Base-by-base conservation (phyloP, 2,329 filamentous ascomycete species). In the Colletotrichum lini region DNA sequence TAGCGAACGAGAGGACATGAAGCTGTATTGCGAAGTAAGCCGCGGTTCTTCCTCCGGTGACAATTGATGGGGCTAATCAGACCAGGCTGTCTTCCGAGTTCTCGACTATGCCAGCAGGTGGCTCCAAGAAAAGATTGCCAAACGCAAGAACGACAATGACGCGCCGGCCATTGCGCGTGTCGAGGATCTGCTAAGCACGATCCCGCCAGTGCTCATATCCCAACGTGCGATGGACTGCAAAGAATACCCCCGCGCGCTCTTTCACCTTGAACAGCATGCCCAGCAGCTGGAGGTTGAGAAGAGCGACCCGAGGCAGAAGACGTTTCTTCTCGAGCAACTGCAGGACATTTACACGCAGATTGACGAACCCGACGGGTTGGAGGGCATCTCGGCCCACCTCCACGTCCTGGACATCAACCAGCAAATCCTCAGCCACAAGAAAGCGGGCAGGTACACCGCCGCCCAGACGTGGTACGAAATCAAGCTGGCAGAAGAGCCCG, bases 391-490 rank as follows among this genome's bases (percentile, higher is more conserved):
- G 1, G 91, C 94, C 23, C 93, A 96, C 79, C 85, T 98, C 3
- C 92, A 93, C 70, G 90, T 95, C 13, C 85, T 98, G n/a, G 94
- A 97, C 74, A 92, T 98, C 60, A 93, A 98, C 72, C 96, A 98
- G 79, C 95, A 98, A 79, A 93, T 98, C 42, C 86, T 98, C 66
- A 94, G 97, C 76, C 95, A 99, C 82, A 91, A 93, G 68, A 98
- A 98, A 80, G 94, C 95, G 23, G 96, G 96, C 4, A 88, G 95
- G 73, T 99, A 96, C 95, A 92, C 94, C 18, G 94, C 96, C 62
- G 96, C 95, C 30, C 96, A 98, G 82, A 97, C 94, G 73, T 99
- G 97, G 96, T 98, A 98, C 80, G 95, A 99, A 79, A 91, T 98
- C 74, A 92, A 95, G 73, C 86, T 98, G 44, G 92, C 93, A 3